Percentiles rank a stretch among this genome's conserved stretches.
These are phyloP conservation scores for Solanum appendiculatum DNA, from an alignment of 257 asterid genomes.

Conservation along the genomic window DNA sequence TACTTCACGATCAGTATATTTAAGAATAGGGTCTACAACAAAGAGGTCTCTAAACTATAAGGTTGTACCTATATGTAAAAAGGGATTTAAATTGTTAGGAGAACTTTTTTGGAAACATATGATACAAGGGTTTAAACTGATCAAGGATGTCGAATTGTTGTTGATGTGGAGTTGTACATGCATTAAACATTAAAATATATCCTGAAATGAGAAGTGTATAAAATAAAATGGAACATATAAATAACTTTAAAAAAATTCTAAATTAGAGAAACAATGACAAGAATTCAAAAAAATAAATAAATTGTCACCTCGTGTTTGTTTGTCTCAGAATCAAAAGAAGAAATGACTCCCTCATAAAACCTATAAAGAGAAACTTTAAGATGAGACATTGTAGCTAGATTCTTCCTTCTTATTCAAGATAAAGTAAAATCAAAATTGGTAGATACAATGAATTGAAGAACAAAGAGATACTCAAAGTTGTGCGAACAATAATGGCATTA, in stretches of 20 bases:
- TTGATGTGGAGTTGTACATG: neutral
- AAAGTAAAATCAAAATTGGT: neutral
- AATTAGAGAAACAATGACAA: neutral
- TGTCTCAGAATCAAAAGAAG: constrained; percentile 31
- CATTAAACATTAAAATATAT: neutral
- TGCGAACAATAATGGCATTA: neutral
- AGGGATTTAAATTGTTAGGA: neutral
- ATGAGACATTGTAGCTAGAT: neutral
- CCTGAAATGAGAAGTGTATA: neutral
- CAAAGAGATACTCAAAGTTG: neutral
- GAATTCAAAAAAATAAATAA: neutral
- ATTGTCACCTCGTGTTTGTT: constrained; percentile 39
- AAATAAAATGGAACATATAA: neutral
- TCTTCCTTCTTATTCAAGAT: neutral
- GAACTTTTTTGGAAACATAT: neutral
- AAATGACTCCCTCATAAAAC: constrained; percentile 40
- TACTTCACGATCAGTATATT: neutral
- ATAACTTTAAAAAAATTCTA: neutral
- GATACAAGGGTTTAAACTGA: neutral
- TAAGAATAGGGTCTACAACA: neutral
- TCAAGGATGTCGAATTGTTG: neutral
- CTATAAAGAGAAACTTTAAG: constrained; percentile 23
- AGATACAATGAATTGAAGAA: neutral
- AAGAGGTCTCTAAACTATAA: neutral
- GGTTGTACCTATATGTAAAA: neutral